phyloP scores from a whole-genome alignment of 2,329 filamentous ascomycete genomes.

The Huntiella bhutanensis region DNA sequence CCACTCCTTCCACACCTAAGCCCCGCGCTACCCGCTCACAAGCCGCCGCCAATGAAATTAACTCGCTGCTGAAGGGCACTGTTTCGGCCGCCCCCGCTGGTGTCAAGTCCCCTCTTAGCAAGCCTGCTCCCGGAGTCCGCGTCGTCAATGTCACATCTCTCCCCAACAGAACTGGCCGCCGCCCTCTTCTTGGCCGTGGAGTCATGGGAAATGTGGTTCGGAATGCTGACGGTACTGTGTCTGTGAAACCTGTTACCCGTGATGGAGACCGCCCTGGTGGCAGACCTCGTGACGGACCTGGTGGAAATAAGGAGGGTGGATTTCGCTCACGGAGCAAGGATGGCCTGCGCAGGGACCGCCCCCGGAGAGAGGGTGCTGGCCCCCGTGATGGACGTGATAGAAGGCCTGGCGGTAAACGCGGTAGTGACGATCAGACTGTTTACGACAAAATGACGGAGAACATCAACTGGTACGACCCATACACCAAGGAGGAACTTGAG shows the following conservation, averaged over 20 bases:
- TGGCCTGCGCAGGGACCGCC: conserved; percentile 12
- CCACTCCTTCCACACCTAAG: conserved; percentile 3
- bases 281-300: not conserved
- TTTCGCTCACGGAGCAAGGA: conserved; percentile 13
- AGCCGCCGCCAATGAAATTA: conserved; percentile 20
- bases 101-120: not conserved
- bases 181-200: conserved; percentile 12
- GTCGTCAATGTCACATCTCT: conserved; percentile 24
- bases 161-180: conserved; percentile 16
- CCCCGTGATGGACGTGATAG: conserved; percentile 11
- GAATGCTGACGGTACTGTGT: conserved; percentile 9
- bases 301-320: conserved; percentile 8
- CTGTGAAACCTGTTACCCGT: conserved; percentile 4
- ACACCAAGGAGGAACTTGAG: conserved; percentile 16
- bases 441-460: conserved; percentile 15
- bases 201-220: conserved; percentile 8
- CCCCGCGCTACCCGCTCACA: conserved; percentile 16
- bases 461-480: conserved; percentile 13
- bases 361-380: conserved; percentile 13
- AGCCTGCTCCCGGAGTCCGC: conserved; percentile 13
- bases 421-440: conserved; percentile 14
- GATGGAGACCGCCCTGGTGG: conserved; percentile 2
- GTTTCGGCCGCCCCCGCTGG: conserved; percentile 7
- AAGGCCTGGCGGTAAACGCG: conserved; percentile 7
- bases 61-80: conserved; percentile 15